Evolutionary conservation across 768 basidiomycete genomes (phyloP).

Genomic region (Mycena haematopus): DNA sequence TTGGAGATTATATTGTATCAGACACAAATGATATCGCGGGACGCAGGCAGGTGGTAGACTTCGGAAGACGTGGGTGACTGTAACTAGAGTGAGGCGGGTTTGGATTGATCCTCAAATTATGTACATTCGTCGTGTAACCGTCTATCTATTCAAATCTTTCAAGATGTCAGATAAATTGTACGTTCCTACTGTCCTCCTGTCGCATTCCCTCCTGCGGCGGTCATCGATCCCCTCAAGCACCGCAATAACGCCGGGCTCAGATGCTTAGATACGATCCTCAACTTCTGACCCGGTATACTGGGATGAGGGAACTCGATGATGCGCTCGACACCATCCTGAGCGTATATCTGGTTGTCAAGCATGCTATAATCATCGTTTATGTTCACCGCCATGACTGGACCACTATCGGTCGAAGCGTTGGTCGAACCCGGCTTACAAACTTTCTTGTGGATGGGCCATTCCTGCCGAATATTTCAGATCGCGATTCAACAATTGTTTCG

Average conservation of each 20-base stretch:
- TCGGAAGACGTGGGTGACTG: too few relatives aligned
- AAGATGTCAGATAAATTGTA: too few relatives aligned
- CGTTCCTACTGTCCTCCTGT: too few relatives aligned
- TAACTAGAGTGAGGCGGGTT: too few relatives aligned
- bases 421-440: slow-evolving; percentile 13
- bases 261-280: slow-evolving; percentile 14
- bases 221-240: slow-evolving; percentile 7
- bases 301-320: slow-evolving; percentile 17
- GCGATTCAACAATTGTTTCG: slow-evolving; percentile 3
- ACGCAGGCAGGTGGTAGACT: too few relatives aligned
- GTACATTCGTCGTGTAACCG: too few relatives aligned
- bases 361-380: background rate
- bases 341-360: slow-evolving; percentile 4
- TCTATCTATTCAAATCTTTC: too few relatives aligned
- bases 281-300: slow-evolving; percentile 10
- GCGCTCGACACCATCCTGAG: slow-evolving; percentile 14
- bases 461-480: slow-evolving; percentile 3
- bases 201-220: background rate
- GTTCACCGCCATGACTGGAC: background rate
- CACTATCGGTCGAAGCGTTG: background rate
- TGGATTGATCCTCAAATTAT: too few relatives aligned
- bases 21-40: too few relatives aligned
- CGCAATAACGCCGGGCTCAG: slow-evolving; percentile 14
- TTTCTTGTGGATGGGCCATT: slow-evolving; percentile 14
- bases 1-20: too few relatives aligned